Evolutionary conservation across 345 rosid species (phyloP).

Genomic region (Heritiera littoralis): DNA sequence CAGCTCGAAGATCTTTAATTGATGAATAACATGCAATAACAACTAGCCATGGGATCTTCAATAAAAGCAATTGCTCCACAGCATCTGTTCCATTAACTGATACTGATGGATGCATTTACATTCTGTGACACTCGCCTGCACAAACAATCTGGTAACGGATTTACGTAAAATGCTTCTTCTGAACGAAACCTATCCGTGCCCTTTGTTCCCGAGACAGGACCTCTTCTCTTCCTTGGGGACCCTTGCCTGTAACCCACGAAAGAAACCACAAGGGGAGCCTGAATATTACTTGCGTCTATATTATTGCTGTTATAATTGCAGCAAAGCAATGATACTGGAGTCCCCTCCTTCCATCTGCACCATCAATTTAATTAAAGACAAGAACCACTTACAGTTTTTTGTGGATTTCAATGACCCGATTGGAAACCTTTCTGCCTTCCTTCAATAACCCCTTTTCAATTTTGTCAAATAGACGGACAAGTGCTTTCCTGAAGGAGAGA

Average conservation of each 20-base stretch:
- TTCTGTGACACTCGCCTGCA: slow-evolving; percentile 48
- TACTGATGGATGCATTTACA: slow-evolving; percentile 24
- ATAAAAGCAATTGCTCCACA: slow-evolving; percentile 11
- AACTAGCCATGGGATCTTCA: slow-evolving; percentile 23
- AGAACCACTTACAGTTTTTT: slow-evolving; percentile 50
- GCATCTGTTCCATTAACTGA: slow-evolving; percentile 26
- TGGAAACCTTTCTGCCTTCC: slow-evolving; percentile 56
- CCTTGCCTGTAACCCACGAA: slow-evolving; percentile 64
- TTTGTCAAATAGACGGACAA: slow-evolving; percentile 73
- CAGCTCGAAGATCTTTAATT: slow-evolving; percentile 17
- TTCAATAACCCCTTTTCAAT: slow-evolving; percentile 46
- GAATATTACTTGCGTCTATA: not conserved
- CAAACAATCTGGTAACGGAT: slow-evolving; percentile 89
- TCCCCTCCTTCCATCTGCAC: not conserved
- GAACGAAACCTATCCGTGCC: slow-evolving; percentile 86
- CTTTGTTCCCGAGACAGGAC: slow-evolving; percentile 78
- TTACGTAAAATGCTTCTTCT: slow-evolving; percentile 86
- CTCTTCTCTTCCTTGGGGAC: slow-evolving; percentile 85
- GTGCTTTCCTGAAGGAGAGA: slow-evolving; percentile 54
- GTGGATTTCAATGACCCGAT: slow-evolving; percentile 60
- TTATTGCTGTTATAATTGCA: not conserved
- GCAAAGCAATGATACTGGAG: not conserved
- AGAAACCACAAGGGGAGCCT: not conserved
- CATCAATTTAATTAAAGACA: not conserved
- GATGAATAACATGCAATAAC: not conserved